Evolutionary conservation across 2,329 filamentous ascomycete species (phyloP).

Genomic region (Sordariomycetes sp.): DNA sequence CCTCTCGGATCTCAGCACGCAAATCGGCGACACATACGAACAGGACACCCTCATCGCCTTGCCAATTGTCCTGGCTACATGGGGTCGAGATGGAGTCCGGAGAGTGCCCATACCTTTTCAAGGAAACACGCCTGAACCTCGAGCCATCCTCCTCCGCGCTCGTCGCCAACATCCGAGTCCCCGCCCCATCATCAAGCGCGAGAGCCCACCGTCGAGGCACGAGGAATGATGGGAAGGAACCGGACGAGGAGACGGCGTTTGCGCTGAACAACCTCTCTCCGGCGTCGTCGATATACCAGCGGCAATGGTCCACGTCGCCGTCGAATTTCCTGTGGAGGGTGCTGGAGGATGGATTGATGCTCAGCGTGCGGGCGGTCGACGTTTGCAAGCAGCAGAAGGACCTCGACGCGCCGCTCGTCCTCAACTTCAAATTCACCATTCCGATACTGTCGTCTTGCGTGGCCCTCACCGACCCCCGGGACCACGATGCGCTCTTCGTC

Average conservation of each 20-base stretch:
- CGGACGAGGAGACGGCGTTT: constrained; percentile 63
- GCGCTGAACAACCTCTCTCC: constrained; percentile 60
- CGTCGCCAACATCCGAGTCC: constrained; percentile 57
- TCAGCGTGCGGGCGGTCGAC: constrained; percentile 78
- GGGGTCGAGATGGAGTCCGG: constrained; percentile 55
- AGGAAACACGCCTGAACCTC: constrained; percentile 76
- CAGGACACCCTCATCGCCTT: not conserved
- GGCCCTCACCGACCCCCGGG: constrained; percentile 65
- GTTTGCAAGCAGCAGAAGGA: constrained; percentile 52
- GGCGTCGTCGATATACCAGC: constrained; percentile 74
- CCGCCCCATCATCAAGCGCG: constrained; percentile 29
- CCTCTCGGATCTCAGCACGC: not conserved
- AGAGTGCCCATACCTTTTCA: constrained; percentile 58
- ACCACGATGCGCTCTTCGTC: constrained; percentile 64
- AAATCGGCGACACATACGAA: not conserved
- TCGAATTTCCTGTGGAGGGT: constrained; percentile 87
- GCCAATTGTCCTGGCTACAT: constrained; percentile 20
- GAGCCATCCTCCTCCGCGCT: constrained; percentile 58
- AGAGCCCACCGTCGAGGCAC: constrained; percentile 18
- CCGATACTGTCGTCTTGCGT: constrained; percentile 66
- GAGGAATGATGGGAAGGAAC: constrained; percentile 12
- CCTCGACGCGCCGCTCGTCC: constrained; percentile 57
- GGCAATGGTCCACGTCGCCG: constrained; percentile 61
- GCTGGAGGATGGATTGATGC: constrained; percentile 61
- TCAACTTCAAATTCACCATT: constrained; percentile 66